Conservation (phyloP, 2,329 filamentous ascomycete species). For the Penicillium glabrum region DNA sequence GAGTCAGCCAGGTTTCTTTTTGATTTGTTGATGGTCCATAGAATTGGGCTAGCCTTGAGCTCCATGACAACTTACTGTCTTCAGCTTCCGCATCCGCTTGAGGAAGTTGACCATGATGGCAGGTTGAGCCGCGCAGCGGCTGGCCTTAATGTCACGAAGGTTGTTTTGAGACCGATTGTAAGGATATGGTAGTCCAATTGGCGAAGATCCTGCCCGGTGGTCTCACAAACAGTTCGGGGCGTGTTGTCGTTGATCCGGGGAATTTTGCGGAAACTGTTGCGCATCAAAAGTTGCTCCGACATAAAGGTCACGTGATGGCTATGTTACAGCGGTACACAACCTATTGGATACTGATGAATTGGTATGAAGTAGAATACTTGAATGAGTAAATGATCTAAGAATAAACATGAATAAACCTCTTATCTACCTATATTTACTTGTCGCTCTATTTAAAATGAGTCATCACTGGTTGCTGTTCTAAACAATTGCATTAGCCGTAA, state of each 20-base stretch:
- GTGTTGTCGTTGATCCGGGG: conserved; percentile 20
- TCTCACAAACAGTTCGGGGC: conserved; percentile 1
- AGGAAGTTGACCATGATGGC: conserved; percentile 48
- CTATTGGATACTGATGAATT: neutral
- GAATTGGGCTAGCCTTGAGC: neutral
- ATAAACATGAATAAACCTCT: no score
- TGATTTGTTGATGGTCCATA: neutral
- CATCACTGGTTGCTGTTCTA: neutral
- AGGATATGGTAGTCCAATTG: neutral
- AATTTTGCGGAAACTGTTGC: conserved; percentile 25
- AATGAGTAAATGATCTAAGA: neutral
- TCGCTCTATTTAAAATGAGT: neutral
- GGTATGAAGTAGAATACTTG: neutral
- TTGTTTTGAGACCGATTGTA: neutral
- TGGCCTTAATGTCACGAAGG: conserved; percentile 8
- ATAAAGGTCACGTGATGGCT: conserved; percentile 19
- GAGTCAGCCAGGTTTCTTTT: conserved; percentile 9
- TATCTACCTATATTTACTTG: neutral
- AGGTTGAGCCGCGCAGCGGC: conserved; percentile 20
- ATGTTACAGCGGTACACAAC: neutral
- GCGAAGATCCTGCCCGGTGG: neutral
- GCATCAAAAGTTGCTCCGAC: conserved; percentile 25
- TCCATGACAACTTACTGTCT: conserved; percentile 57
- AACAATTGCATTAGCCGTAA: conserved; percentile 1
- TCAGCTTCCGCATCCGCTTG: conserved; percentile 72